Evolutionary conservation across 345 rosid species (phyloP).

Genomic region (Syzygium aqueum): DNA sequence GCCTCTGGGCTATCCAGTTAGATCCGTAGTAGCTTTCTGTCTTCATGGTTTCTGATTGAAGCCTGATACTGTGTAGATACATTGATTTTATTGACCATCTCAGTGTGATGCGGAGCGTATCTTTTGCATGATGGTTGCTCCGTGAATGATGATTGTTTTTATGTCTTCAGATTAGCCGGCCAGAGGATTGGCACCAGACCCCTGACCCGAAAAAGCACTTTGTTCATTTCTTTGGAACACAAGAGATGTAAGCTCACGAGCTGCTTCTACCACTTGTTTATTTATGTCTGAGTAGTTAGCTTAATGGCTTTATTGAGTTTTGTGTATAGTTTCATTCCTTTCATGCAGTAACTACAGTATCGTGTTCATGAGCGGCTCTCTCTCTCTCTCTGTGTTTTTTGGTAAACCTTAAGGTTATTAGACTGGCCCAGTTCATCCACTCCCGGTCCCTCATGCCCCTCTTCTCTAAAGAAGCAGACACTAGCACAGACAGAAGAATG

Average conservation of each 20-base stretch:
- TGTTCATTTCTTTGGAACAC: slow-evolving; percentile 80
- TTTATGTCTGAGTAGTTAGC: background rate
- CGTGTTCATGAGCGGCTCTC: background rate
- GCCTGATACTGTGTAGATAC: background rate
- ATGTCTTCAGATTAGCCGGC: slow-evolving; percentile 63
- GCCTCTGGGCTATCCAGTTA: background rate
- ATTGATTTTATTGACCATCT: background rate
- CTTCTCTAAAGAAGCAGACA: background rate
- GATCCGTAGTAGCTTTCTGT: background rate
- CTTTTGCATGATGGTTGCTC: slow-evolving; percentile 11
- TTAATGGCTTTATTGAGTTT: background rate
- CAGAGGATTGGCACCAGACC: slow-evolving; percentile 67
- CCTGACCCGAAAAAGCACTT: slow-evolving; percentile 81
- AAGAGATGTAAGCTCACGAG: slow-evolving; percentile 66
- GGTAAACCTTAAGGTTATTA: background rate
- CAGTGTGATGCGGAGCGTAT: background rate
- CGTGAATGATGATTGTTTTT: background rate
- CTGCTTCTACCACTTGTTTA: background rate
- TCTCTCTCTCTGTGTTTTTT: background rate
- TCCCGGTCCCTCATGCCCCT: background rate
- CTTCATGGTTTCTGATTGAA: background rate
- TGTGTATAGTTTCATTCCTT: background rate
- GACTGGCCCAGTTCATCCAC: background rate
- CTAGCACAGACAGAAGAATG: background rate
- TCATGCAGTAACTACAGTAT: background rate